A percentile compares a stretch with the other conserved stretches of the same genome.
These are phyloP conservation scores for Sporothrix inflata DNA, from an alignment of 2,329 filamentous ascomycete genomes.

Conservation along the genomic window DNA sequence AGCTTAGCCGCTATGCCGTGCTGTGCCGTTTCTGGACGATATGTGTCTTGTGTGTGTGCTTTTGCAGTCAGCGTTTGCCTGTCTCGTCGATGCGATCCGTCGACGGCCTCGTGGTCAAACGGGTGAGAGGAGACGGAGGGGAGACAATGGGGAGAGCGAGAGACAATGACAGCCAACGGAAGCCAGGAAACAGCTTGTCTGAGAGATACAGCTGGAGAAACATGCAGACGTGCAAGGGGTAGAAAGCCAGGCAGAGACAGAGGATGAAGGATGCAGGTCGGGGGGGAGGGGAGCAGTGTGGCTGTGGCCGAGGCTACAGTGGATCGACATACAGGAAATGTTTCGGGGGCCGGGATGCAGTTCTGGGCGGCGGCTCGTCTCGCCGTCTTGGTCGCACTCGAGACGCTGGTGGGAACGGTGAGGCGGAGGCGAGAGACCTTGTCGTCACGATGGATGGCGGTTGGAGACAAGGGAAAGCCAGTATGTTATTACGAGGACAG, in stretches of 20 bases:
- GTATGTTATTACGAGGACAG: not conserved
- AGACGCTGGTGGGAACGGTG: slow-evolving; percentile 15
- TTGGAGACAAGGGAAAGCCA: not conserved
- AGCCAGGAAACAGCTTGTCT: slow-evolving; percentile 8
- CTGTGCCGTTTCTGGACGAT: slow-evolving; percentile 17
- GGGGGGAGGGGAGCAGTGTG: slow-evolving; percentile 15
- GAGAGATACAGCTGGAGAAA: slow-evolving; percentile 13
- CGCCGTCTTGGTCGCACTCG: slow-evolving; percentile 14
- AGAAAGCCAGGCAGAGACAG: not conserved
- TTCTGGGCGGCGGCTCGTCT: slow-evolving; percentile 16
- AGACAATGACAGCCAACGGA: not conserved
- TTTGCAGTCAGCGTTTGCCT: slow-evolving; percentile 2
- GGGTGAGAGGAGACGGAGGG: not conserved
- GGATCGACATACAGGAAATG: slow-evolving; percentile 26
- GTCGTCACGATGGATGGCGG: not conserved
- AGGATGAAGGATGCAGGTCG: not conserved
- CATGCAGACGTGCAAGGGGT: slow-evolving; percentile 8
- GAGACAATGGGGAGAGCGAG: not conserved
- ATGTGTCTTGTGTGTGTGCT: slow-evolving; percentile 2
- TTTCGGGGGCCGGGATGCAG: slow-evolving; percentile 12
- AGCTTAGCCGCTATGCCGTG: slow-evolving; percentile 28
- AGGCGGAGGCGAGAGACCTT: slow-evolving; percentile 11
- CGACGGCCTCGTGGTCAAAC: not conserved
- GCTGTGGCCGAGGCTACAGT: slow-evolving; percentile 22
- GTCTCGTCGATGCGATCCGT: not conserved